These are phyloP conservation scores for Schrenkiella parvula DNA, from an alignment of 345 rosid genomes.

Conservation along the genomic window DNA sequence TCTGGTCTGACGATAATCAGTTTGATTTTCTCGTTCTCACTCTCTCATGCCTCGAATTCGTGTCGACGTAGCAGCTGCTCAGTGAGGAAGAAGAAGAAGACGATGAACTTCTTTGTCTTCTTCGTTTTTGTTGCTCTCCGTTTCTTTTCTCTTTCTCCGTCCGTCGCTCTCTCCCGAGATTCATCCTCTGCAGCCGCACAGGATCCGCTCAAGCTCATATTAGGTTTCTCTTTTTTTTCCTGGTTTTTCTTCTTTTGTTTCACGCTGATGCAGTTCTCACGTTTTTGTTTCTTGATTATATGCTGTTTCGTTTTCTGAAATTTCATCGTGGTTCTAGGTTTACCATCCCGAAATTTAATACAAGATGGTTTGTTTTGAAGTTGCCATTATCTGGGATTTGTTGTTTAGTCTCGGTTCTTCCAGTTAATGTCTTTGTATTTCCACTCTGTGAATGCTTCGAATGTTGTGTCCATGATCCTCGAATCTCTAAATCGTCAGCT, in stretches of 20 bases:
- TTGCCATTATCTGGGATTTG: not conserved
- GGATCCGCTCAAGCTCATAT: conserved; percentile 52
- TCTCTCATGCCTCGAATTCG: conserved; percentile 19
- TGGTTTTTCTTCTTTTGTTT: not conserved
- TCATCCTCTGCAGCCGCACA: conserved; percentile 12
- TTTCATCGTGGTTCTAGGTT: not conserved
- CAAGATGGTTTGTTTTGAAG: too few species aligned
- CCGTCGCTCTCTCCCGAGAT: conserved; percentile 9
- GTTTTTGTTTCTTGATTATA: not conserved
- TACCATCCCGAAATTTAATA: not conserved
- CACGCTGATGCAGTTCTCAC: not conserved
- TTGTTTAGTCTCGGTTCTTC: not conserved
- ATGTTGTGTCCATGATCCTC: not conserved
- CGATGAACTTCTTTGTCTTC: conserved; percentile 16
- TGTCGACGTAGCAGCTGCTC: not conserved
- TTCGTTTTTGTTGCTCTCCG: not conserved
- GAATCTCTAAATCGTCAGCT: not conserved
- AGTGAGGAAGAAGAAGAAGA: conserved; percentile 16
- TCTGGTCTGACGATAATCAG: not conserved
- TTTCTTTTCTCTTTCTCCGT: conserved; percentile 9
- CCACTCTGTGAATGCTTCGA: not conserved
- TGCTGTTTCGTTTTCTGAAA: not conserved
- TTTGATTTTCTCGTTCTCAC: not conserved
- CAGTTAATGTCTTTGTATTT: not conserved
- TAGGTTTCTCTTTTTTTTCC: conserved; percentile 39